Base-by-base conservation (phyloP, 2,329 filamentous ascomycete species). In the Calonectria ilicicola region DNA sequence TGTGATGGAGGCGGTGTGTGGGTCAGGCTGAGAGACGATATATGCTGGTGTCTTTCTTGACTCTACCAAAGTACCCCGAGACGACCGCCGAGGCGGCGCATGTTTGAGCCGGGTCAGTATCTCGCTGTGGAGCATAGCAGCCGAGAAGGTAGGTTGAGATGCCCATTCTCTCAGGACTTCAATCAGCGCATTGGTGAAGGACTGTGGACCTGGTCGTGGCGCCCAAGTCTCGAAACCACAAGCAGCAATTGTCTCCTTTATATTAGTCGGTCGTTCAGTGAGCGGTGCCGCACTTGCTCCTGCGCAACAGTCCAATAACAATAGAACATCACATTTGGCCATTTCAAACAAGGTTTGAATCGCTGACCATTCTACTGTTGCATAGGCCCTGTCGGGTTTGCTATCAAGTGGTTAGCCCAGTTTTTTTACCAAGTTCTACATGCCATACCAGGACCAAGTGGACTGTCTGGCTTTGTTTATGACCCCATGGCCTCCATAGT, bases 281-380 rank as follows among this genome's bases (percentile, higher is more conserved):
- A 79, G 64, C 23, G 78, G 77, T 32, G 78, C 78, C 7, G 78
- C 78, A 62, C 78, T 80, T 47, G 78, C 78, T 49, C 76, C 78
- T 32, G 78, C 74, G 42, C 78, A 80, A 42, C 78, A 80, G 62
- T 80, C 78, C 14, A 79, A 76, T 29, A 80, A 71, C 26, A 76
- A 63, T 29, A 80, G 75, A 35, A 80, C 77, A 29, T 80, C 78
- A 62, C 78, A 80, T 47, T 77, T 78, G 40, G 70, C 78, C 46
- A 78, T 80, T 53, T 80, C 78, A 60, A 80, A 80, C 29, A 80
- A 38, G 32, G 78, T 80, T 40, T 80, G 78, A 27, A 80, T 80
- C 12, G 78, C 78, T 32, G 78, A 80, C 78, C 78, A 80, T 68
- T 80, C 78, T 15, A 80, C 78, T 3, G 76, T 78, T 42, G 78